Evolutionary conservation across 208 protist genomes (phyloP).

Genomic region (Porcisia deanei): DNA sequence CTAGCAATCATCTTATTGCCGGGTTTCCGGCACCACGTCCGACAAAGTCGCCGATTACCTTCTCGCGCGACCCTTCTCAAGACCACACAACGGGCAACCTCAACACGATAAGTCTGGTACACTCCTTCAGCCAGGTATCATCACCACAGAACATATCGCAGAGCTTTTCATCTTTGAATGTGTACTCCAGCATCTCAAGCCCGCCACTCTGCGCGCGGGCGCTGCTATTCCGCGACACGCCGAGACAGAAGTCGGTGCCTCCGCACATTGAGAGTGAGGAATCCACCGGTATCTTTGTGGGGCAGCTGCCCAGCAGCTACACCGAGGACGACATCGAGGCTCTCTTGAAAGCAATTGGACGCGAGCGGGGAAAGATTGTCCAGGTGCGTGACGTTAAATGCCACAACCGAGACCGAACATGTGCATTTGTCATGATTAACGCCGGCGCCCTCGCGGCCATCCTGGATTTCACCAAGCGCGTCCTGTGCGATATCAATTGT

Average conservation of each 20-base stretch:
- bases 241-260: constrained; percentile 39
- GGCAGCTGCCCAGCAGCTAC: constrained; percentile 80
- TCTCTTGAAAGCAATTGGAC: constrained; percentile 64
- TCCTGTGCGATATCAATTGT: constrained; percentile 79
- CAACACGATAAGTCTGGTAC: neutral
- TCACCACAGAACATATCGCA: constrained; percentile 28
- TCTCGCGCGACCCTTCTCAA: constrained; percentile 9
- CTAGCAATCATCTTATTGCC: neutral
- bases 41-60: constrained; percentile 15
- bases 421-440: constrained; percentile 87
- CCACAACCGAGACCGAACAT: constrained; percentile 79
- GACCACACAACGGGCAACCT: constrained; percentile 3
- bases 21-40: neutral
- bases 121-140: constrained; percentile 12
- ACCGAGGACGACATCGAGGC: constrained; percentile 70
- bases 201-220: constrained; percentile 41
- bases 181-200: constrained; percentile 53
- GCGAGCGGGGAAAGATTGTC: constrained; percentile 45
- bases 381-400: constrained; percentile 80
- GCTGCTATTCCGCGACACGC: constrained; percentile 60
- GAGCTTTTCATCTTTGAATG: constrained; percentile 22
- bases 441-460: constrained; percentile 45
- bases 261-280: constrained; percentile 43
- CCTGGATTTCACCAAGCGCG: constrained; percentile 68
- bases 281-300: constrained; percentile 75